A percentile compares a stretch with the other conserved stretches of the same genome.
phyloP scores from a whole-genome alignment of 192 early-diverging fungal genomes.

The Umbelopsis sp. region DNA sequence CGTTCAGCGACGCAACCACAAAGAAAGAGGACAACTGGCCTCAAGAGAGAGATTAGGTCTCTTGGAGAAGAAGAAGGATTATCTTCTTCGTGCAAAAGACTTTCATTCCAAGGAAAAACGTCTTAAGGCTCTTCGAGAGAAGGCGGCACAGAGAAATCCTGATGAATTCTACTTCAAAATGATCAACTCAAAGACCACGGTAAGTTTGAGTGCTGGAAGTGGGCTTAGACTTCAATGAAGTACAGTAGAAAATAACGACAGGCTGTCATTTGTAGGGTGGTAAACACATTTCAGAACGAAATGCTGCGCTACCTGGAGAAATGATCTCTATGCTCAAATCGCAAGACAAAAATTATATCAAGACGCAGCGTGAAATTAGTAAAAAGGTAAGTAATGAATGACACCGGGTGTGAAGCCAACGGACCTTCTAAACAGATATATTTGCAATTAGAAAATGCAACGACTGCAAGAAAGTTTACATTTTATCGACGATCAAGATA shows the following conservation, averaged over 20 bases:
- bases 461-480: conserved; percentile 72
- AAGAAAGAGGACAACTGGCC: conserved; percentile 80
- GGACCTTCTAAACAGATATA: background rate
- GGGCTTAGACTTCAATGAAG: too few species aligned
- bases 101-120: conserved; percentile 85
- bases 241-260: too few species aligned
- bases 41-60: conserved; percentile 70
- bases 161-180: conserved; percentile 99
- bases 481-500: conserved; percentile 51
- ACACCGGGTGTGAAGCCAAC: too few species aligned
- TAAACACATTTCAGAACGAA: conserved; percentile 74
- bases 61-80: conserved; percentile 98
- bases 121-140: conserved; percentile 83
- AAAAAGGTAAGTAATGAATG: conserved; percentile 50
- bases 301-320: conserved; percentile 74
- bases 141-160: conserved; percentile 86
- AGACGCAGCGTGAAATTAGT: conserved; percentile 78
- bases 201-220: conserved; percentile 9
- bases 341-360: conserved; percentile 90
- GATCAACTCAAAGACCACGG: conserved; percentile 84
- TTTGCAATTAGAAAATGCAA: conserved; percentile 64
- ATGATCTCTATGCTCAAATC: conserved; percentile 85
- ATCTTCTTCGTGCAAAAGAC: conserved; percentile 91
- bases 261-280: conserved; percentile 52
- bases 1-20: conserved; percentile 85